These are phyloP conservation scores for Neurospora sp. DNA, from an alignment of 2,329 filamentous ascomycete genomes.

Conservation along the genomic window DNA sequence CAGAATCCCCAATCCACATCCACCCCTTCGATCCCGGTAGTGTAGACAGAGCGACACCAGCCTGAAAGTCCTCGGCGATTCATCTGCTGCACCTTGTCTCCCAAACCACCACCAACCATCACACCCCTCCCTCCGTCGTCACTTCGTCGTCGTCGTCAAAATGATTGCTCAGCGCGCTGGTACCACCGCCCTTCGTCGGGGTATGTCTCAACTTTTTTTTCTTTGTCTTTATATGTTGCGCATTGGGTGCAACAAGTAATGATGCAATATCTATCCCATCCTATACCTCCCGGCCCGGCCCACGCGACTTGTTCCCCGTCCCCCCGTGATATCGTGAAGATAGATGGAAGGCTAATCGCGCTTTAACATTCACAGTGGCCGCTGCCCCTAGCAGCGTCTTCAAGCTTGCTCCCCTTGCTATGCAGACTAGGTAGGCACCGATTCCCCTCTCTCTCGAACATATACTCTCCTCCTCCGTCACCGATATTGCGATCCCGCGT, in stretches of 20 bases:
- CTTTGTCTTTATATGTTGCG: conserved; percentile 3
- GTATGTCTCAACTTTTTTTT: conserved; percentile 26
- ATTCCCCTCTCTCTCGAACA: neutral
- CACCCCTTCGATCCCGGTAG: conserved; percentile 2
- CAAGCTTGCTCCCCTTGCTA: conserved; percentile 32
- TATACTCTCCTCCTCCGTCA: neutral
- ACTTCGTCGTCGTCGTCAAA: conserved; percentile 17
- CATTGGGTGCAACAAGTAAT: neutral
- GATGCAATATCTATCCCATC: conserved; percentile 1
- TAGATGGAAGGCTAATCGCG: conserved; percentile 3
- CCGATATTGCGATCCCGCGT: neutral
- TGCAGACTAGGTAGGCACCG: conserved; percentile 36
- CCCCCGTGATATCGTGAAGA: neutral
- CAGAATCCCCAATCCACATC: neutral
- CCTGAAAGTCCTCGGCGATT: neutral
- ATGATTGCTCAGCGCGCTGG: conserved; percentile 52
- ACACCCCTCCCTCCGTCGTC: conserved; percentile 7
- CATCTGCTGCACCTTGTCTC: conserved; percentile 1
- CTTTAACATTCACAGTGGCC: conserved; percentile 10
- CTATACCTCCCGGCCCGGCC: neutral
- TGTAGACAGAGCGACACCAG: conserved; percentile 1
- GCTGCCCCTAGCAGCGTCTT: conserved; percentile 28
- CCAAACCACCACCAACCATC: conserved; percentile 9
- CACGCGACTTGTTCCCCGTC: neutral
- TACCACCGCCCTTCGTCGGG: conserved; percentile 49